Conservation (phyloP, 2,329 filamentous ascomycete genomes). For the Talaromyces marneffei region DNA sequence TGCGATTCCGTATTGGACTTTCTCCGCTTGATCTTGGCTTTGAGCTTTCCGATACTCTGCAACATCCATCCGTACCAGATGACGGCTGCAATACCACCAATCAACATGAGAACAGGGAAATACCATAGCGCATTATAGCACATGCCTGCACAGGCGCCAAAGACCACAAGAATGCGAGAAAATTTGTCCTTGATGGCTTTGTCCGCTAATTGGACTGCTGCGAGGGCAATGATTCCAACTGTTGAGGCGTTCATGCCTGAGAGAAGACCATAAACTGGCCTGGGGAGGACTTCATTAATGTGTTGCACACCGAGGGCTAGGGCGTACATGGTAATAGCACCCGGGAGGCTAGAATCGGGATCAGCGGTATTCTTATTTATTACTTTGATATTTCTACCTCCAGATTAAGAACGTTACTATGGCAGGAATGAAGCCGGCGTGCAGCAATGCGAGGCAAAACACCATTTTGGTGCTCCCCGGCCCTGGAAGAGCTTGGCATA, state of each 20-base stretch:
- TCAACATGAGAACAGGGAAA: conserved; percentile 59
- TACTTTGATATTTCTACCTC: conserved; percentile 42
- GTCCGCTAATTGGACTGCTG: conserved; percentile 60
- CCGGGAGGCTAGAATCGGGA: conserved; percentile 51
- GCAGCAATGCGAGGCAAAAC: conserved; percentile 62
- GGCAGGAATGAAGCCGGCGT: conserved; percentile 54
- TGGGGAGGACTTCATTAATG: conserved; percentile 55
- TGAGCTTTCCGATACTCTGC: conserved; percentile 23
- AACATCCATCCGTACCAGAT: conserved; percentile 54
- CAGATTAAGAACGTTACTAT: conserved; percentile 58
- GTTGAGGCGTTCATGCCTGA: conserved; percentile 67
- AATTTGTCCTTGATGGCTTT: conserved; percentile 63
- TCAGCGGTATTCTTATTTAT: neutral
- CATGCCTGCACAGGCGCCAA: conserved; percentile 59
- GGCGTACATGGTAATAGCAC: conserved; percentile 64
- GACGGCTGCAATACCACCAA: conserved; percentile 49
- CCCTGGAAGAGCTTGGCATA: conserved; percentile 62
- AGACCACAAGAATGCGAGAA: conserved; percentile 58
- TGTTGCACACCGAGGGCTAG: conserved; percentile 60
- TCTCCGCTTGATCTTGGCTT: conserved; percentile 25
- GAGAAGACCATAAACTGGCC: conserved; percentile 61
- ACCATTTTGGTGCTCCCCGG: conserved; percentile 67
- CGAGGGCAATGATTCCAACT: conserved; percentile 65
- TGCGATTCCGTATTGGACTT: conserved; percentile 14
- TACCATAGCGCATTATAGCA: conserved; percentile 71